phyloP scores from a whole-genome alignment of 2,329 filamentous ascomycete species.

The Colletotrichum theobromicola region DNA sequence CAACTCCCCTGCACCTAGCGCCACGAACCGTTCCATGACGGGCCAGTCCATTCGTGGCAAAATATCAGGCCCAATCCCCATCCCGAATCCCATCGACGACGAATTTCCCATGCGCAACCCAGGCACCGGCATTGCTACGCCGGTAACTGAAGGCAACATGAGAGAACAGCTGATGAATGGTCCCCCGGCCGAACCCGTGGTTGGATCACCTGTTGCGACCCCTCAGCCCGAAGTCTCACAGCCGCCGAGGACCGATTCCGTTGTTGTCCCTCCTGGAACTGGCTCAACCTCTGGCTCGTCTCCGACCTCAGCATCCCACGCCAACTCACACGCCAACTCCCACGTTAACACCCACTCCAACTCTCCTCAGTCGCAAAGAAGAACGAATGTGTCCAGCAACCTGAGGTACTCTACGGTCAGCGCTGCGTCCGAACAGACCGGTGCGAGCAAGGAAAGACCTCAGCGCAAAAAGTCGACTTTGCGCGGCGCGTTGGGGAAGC shows the following conservation, averaged over 20 bases:
- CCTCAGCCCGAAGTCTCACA: slow-evolving; percentile 5
- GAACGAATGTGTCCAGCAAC: slow-evolving; percentile 43
- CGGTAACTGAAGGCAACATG: slow-evolving; percentile 29
- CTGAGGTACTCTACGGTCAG: slow-evolving; percentile 55
- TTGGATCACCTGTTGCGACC: slow-evolving; percentile 2
- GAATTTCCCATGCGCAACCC: slow-evolving; percentile 59
- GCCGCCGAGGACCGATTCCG: slow-evolving; percentile 8
- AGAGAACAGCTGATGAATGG: slow-evolving; percentile 23
- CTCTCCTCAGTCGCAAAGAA: slow-evolving; percentile 32
- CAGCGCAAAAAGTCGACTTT: slow-evolving; percentile 64
- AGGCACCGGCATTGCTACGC: slow-evolving; percentile 37
- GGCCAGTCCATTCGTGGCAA: slow-evolving; percentile 59
- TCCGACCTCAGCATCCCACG: slow-evolving; percentile 6
- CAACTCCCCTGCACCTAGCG: slow-evolving; percentile 39
- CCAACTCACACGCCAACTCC: not conserved
- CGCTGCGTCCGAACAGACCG: slow-evolving; percentile 39
- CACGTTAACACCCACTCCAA: too few relatives aligned
- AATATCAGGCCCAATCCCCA: slow-evolving; percentile 67
- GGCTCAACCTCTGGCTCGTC: slow-evolving; percentile 12
- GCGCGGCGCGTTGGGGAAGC: slow-evolving; percentile 57
- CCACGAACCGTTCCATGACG: slow-evolving; percentile 37
- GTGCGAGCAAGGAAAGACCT: slow-evolving; percentile 39
- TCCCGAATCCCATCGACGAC: slow-evolving; percentile 52
- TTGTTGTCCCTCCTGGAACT: not conserved
- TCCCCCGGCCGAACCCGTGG: slow-evolving; percentile 3